Evolutionary conservation across 495 filamentous ascomycete genomes (phyloP).

Genomic region (Hypoxylon fragiforme): DNA sequence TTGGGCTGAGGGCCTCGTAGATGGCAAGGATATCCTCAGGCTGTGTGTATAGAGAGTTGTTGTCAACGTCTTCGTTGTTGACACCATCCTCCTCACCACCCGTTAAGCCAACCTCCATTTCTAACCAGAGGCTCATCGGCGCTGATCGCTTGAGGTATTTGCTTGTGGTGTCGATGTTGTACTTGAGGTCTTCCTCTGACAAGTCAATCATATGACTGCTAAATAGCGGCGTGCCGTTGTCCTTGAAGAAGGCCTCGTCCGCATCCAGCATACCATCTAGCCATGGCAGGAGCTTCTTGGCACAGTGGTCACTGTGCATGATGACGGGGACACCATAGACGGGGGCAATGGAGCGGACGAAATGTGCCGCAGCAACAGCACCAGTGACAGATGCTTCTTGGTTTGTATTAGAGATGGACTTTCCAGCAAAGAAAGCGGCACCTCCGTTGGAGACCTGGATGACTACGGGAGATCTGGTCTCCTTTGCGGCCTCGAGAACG

Average conservation of each 20-base stretch:
- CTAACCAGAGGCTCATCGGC: conserved; percentile 97
- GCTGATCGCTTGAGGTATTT: conserved; percentile 88
- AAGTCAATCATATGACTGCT: conserved; percentile 97
- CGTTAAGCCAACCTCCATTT: conserved; percentile 97
- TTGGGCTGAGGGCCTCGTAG: conserved; percentile 74
- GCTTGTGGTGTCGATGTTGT: conserved; percentile 89
- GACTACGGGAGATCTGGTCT: conserved; percentile 84
- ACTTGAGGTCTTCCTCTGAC: conserved; percentile 75
- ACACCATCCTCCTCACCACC: conserved; percentile 96
- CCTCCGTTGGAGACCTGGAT: conserved; percentile 93
- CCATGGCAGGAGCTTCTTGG: conserved; percentile 91
- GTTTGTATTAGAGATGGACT: conserved; percentile 84
- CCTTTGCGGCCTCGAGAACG: conserved; percentile 88
- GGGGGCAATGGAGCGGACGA: conserved; percentile 86
- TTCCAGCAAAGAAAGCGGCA: conserved; percentile 91
- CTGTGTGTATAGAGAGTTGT: conserved; percentile 95
- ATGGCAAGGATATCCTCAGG: conserved; percentile 92
- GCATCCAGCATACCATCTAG: conserved; percentile 92
- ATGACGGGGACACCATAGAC: conserved; percentile 88
- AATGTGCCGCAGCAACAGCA: conserved; percentile 86
- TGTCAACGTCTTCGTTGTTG: conserved; percentile 87
- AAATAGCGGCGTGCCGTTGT: conserved; percentile 90
- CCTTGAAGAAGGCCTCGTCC: conserved; percentile 92
- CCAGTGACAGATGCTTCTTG: conserved; percentile 89
- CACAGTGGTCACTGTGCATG: conserved; percentile 91